Conservation (phyloP, 495 filamentous ascomycete genomes). For the Cercophora scortea region DNA sequence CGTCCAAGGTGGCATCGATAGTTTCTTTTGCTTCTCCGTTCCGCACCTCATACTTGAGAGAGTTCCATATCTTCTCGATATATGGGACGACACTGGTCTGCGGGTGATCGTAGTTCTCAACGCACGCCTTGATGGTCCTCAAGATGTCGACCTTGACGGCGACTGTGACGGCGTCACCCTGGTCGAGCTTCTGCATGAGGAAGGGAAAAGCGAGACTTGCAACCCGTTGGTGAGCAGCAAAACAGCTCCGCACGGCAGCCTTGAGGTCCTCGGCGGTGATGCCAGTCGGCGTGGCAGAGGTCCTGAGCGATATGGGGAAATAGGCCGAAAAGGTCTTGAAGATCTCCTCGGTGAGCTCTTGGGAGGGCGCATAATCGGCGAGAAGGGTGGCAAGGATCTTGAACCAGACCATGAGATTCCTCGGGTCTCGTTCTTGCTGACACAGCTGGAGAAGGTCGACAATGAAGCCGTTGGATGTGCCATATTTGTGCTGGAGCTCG, state of each 20-base stretch:
- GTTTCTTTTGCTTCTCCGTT: conserved; percentile 46
- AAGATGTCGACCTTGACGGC: conserved; percentile 49
- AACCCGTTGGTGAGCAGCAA: conserved; percentile 33
- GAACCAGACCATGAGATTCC: conserved; percentile 43
- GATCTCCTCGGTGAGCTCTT: conserved; percentile 33
- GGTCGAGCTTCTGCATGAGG: conserved; percentile 41
- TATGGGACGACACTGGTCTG: conserved; percentile 33
- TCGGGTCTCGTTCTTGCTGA: conserved; percentile 40
- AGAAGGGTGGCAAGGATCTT: conserved; percentile 30
- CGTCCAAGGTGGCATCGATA: conserved; percentile 38
- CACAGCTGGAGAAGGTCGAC: conserved; percentile 34
- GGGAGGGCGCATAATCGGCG: conserved; percentile 28
- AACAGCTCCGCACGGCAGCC: conserved; percentile 36
- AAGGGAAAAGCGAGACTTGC: conserved; percentile 34
- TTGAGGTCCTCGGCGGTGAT: conserved; percentile 45
- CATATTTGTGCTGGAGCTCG: conserved; percentile 34
- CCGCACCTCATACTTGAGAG: conserved; percentile 51
- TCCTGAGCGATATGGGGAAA: conserved; percentile 44
- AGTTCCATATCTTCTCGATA: conserved; percentile 41
- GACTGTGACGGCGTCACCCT: conserved; percentile 40
- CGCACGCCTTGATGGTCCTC: conserved; percentile 38
- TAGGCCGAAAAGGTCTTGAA: conserved; percentile 43
- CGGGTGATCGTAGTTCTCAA: conserved; percentile 31
- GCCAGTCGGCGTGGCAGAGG: conserved; percentile 30
- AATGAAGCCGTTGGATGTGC: conserved; percentile 28